phyloP scores from a whole-genome alignment of 306 rosid genomes.

The Astragalus glycyphyllos region DNA sequence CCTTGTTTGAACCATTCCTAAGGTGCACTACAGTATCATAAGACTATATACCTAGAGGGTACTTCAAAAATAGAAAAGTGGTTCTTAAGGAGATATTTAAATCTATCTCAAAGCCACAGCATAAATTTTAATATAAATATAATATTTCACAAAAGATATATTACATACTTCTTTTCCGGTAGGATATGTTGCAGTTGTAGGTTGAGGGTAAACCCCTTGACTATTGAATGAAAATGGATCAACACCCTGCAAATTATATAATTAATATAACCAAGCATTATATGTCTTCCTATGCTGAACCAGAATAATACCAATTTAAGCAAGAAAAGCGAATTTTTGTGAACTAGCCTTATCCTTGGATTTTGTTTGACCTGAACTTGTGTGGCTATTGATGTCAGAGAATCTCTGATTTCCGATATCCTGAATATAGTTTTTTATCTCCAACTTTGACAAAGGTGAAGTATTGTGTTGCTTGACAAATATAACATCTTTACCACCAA shows the following conservation, averaged over 20 bases:
- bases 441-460: constrained; percentile 74
- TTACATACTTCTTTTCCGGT: constrained; percentile 78
- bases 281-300: constrained; percentile 28
- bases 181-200: constrained; percentile 65
- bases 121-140: not conserved
- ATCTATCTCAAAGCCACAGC: not conserved
- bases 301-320: not conserved
- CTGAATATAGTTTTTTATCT: constrained; percentile 77
- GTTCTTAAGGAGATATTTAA: not conserved
- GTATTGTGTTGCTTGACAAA: constrained; percentile 80
- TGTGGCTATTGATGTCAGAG: constrained; percentile 56
- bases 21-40: constrained; percentile 1
- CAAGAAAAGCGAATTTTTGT: constrained; percentile 18
- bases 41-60: not conserved
- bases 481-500: constrained; percentile 91
- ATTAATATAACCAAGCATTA: constrained; percentile 8
- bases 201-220: constrained; percentile 90
- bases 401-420: constrained; percentile 83
- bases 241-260: constrained; percentile 57
- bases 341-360: constrained; percentile 84
- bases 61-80: not conserved
- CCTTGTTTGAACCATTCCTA: constrained; percentile 7
- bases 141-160: constrained; percentile 3
- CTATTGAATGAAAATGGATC: constrained; percentile 77
- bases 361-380: constrained; percentile 69